Conservation (phyloP, 768 basidiomycete species). For the Mycena maculata region DNA sequence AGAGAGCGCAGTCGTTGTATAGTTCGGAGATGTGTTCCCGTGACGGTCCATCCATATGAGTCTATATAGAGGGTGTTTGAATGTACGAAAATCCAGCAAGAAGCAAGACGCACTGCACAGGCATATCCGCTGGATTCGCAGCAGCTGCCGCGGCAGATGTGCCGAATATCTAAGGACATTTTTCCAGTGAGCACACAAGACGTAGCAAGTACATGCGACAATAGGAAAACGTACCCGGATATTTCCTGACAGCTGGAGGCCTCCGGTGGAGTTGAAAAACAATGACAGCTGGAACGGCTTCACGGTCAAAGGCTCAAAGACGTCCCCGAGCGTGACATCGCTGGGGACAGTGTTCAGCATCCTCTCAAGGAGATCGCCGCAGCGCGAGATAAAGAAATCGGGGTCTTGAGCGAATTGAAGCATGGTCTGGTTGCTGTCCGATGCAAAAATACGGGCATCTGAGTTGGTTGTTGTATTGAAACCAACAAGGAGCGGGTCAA, state of each 20-base stretch:
- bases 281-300: constrained; percentile 16
- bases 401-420: neutral
- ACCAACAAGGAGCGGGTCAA: constrained; percentile 9
- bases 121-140: constrained; percentile 16
- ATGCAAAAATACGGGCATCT: constrained; percentile 16
- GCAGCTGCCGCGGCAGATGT: constrained; percentile 14
- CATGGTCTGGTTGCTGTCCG: constrained; percentile 24
- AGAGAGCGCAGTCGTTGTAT: constrained; percentile 10
- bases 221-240: constrained; percentile 4
- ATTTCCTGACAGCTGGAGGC: constrained; percentile 4
- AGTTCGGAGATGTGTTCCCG: neutral
- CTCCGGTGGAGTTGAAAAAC: constrained; percentile 13
- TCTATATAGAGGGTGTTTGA: neutral
- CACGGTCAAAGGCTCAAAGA: constrained; percentile 21
- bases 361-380: constrained; percentile 17
- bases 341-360: constrained; percentile 27
- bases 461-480: constrained; percentile 15
- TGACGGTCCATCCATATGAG: constrained; percentile 26
- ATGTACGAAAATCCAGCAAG: constrained; percentile 35
- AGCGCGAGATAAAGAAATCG: constrained; percentile 8
- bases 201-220: neutral
- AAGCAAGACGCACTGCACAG: constrained; percentile 5
- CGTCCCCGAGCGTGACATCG: constrained; percentile 25
- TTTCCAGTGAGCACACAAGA: neutral
- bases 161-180: constrained; percentile 25